Evolutionary conservation across 257 asterid species (phyloP), one percentile per base, ranked within the genome.

Genomic region (Buddleja alternifolia): DNA sequence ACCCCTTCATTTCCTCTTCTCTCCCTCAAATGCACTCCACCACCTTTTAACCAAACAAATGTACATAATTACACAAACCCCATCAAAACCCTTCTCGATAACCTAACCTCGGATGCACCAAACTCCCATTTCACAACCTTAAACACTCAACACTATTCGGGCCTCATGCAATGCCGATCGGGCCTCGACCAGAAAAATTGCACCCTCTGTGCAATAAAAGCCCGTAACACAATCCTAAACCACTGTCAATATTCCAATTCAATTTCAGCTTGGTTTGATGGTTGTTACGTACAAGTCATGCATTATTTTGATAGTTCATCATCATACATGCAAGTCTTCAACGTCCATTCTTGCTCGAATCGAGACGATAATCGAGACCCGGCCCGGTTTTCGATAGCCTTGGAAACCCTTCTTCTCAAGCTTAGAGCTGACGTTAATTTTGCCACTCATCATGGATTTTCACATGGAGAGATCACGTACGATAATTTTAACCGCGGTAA

Each of bases 331-430:
- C 34, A 56, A 3, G 17, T 46, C 45, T 14, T 36, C 69, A 37
- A 73, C 50, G n/a, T n/a, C n/a, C 77, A 47, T 37, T 57, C 77
- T 54, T 73, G 77, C 45, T 65, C 63, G 63, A 19, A 40, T n/a
- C 48, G 15, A 45, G 57, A 10, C 29, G 19, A 15, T 7, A 11
- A 8, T 46, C 67, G 10, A 0, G 72, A 72, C 23, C 55, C 14
- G 45, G 61, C 60, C 54, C 61, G 14, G 7, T 53, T 32, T 12
- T 51, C 8, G 0, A 44, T 67, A 8, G 54, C 72, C 23, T 66
- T 72, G 15, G 72, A 58, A 11, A 3, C 66, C 42, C 66, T 63
- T 19, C 17, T 72, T 23, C 71, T 63, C 53, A 55, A 42, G 59
- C 61, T 72, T 8, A 63, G 72, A 45, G 72, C 72, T 3, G 67